phyloP scores from a whole-genome alignment of 192 early-diverging fungal genomes.

The Pecoramyces ruminantium region DNA sequence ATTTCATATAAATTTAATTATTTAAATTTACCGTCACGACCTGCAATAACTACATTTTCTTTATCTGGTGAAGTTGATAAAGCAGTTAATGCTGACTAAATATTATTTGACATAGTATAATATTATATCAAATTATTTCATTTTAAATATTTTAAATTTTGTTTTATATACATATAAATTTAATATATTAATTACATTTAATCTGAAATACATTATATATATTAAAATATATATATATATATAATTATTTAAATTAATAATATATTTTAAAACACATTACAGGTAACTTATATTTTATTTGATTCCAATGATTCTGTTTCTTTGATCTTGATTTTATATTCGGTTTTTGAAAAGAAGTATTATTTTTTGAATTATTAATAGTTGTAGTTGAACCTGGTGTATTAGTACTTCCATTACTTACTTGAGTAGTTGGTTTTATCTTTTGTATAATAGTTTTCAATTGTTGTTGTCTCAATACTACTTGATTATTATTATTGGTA shows the following conservation, averaged over 20 bases:
- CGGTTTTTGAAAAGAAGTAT: neutral
- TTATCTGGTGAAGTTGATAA: slow-evolving; percentile 42
- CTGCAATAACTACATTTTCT: slow-evolving; percentile 40
- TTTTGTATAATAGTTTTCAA: neutral
- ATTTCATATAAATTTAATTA: too few relatives aligned
- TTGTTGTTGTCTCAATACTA: neutral
- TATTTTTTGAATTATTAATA: neutral
- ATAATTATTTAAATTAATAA: too few relatives aligned
- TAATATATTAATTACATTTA: too few relatives aligned
- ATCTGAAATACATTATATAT: too few relatives aligned
- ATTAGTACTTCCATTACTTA: neutral
- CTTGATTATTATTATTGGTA: neutral
- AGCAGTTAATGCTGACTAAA: slow-evolving; percentile 13
- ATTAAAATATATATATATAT: too few relatives aligned
- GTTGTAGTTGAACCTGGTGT: neutral
- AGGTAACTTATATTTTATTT: neutral
- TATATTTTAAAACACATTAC: neutral
- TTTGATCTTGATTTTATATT: neutral
- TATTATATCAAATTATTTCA: too few relatives aligned
- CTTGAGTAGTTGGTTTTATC: neutral
- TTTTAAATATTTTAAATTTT: too few relatives aligned
- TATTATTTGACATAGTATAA: too few relatives aligned
- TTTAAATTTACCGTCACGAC: slow-evolving; percentile 36
- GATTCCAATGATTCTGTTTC: neutral
- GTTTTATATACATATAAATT: too few relatives aligned